A percentile compares a stretch with the other conserved stretches of the same genome.
These are phyloP conservation scores for Brassica nigra DNA, from an alignment of 345 rosid genomes.

Conservation along the genomic window DNA sequence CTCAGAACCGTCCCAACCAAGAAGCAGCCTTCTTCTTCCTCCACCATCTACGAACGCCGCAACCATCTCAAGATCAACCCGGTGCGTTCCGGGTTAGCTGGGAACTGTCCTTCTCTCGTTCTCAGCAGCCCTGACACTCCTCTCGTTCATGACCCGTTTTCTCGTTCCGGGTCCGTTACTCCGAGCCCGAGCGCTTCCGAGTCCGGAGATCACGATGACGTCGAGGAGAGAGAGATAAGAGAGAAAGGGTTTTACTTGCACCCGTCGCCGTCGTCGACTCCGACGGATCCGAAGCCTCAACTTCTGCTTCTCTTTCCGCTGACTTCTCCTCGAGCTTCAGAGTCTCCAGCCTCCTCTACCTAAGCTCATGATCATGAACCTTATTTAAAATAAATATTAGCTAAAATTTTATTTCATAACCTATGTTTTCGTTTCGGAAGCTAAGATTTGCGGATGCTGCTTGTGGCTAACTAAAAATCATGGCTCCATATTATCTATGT, in stretches of 20 bases:
- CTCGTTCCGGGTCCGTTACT: slow-evolving; percentile 44
- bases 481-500: not conserved
- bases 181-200: not conserved
- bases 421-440: not conserved
- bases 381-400: not conserved
- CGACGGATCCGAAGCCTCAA: slow-evolving; percentile 62
- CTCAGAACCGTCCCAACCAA: slow-evolving; percentile 60
- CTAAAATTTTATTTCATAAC: not conserved
- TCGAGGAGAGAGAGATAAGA: slow-evolving; percentile 69
- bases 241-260: slow-evolving; percentile 79
- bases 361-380: slow-evolving; percentile 17
- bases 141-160: slow-evolving; percentile 68
- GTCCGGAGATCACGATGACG: slow-evolving; percentile 25
- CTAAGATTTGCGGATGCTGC: not conserved
- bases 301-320: slow-evolving; percentile 79
- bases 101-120: slow-evolving; percentile 63
- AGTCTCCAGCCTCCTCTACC: slow-evolving; percentile 31
- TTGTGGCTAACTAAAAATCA: not conserved
- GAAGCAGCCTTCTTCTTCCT: slow-evolving; percentile 41
- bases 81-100: slow-evolving; percentile 55
- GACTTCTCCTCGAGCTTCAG: slow-evolving; percentile 41
- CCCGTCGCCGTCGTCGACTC: slow-evolving; percentile 73
- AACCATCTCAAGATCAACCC: slow-evolving; percentile 76
- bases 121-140: slow-evolving; percentile 88
- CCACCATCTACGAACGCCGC: slow-evolving; percentile 68